Percentiles rank a stretch among this genome's conserved stretches.
These are phyloP conservation scores for Stellera chamaejasme DNA, from an alignment of 345 rosid species.

Conservation along the genomic window DNA sequence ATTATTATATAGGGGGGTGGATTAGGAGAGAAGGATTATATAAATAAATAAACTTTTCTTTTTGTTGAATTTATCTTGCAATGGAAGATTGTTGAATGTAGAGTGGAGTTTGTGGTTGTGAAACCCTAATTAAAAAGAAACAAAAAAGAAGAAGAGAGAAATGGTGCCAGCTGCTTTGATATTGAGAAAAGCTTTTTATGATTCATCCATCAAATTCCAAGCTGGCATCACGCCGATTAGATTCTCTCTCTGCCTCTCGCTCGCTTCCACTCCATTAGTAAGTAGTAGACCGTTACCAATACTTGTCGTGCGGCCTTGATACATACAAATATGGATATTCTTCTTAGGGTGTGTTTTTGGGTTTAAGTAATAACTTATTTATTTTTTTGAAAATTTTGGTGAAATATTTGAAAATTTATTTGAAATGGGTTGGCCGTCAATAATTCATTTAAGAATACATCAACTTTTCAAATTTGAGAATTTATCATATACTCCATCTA, in stretches of 20 bases:
- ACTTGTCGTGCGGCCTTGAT: no score
- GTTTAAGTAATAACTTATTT: no score
- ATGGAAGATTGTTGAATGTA: slow-evolving; percentile 12
- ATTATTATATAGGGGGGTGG: slow-evolving; percentile 19
- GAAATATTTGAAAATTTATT: no score
- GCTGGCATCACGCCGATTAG: slow-evolving; percentile 66
- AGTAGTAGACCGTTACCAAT: no score
- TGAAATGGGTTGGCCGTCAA: no score
- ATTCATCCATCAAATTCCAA: slow-evolving; percentile 54
- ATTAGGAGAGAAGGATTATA: slow-evolving; percentile 6
- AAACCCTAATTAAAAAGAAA: background rate
- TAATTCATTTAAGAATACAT: no score
- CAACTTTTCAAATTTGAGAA: no score
- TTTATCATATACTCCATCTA: no score
- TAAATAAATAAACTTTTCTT: background rate
- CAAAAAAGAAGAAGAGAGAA: slow-evolving; percentile 12
- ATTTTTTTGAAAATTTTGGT: no score
- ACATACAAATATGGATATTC: no score
- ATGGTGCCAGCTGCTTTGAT: slow-evolving; percentile 84
- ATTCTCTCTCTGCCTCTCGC: slow-evolving; percentile 34
- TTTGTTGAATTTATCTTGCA: background rate
- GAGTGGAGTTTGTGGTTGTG: background rate
- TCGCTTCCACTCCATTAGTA: no score
- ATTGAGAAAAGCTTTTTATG: slow-evolving; percentile 41
- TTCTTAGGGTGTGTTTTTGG: no score